phyloP scores from a whole-genome alignment of 2,329 filamentous ascomycete genomes.

The Fusarium heterosporum region DNA sequence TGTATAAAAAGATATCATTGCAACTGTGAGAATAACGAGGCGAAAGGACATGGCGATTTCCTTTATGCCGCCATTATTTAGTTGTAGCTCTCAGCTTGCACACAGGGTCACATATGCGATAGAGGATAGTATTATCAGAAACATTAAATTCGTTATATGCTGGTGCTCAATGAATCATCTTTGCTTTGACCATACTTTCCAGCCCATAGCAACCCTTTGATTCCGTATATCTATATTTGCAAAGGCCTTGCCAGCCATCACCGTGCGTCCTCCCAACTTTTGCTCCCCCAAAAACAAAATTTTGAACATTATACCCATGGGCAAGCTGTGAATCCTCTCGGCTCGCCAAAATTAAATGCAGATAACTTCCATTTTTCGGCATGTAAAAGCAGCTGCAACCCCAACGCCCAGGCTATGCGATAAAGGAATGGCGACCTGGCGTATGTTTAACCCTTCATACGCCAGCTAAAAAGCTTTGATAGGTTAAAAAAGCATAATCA shows the following conservation, averaged over 20 bases:
- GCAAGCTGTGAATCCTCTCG: constrained; percentile 22
- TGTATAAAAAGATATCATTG: not conserved
- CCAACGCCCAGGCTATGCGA: constrained; percentile 47
- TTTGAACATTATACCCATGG: constrained; percentile 35
- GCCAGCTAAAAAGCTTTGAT: constrained; percentile 34
- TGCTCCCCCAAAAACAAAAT: constrained; percentile 29
- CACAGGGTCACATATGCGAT: not conserved
- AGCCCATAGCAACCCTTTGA: constrained; percentile 2
- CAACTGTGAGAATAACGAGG: not conserved
- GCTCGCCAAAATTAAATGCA: constrained; percentile 37
- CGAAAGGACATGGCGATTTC: not conserved
- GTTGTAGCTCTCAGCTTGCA: not conserved
- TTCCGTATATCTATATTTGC: constrained; percentile 24
- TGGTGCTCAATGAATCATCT: constrained; percentile 41
- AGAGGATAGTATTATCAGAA: constrained; percentile 19
- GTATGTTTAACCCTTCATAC: constrained; percentile 26
- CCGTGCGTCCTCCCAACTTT: constrained; percentile 25
- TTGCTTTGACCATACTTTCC: constrained; percentile 2
- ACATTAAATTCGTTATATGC: constrained; percentile 43
- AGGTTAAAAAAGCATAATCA: constrained; percentile 22
- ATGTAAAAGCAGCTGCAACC: constrained; percentile 30
- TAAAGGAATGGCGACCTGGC: constrained; percentile 42
- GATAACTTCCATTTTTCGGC: constrained; percentile 30
- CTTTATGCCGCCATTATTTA: not conserved
- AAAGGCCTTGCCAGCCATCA: constrained; percentile 15